These are phyloP conservation scores for Syncephalis plumigaleata DNA, from an alignment of 371 early-diverging fungal species.

Conservation along the genomic window DNA sequence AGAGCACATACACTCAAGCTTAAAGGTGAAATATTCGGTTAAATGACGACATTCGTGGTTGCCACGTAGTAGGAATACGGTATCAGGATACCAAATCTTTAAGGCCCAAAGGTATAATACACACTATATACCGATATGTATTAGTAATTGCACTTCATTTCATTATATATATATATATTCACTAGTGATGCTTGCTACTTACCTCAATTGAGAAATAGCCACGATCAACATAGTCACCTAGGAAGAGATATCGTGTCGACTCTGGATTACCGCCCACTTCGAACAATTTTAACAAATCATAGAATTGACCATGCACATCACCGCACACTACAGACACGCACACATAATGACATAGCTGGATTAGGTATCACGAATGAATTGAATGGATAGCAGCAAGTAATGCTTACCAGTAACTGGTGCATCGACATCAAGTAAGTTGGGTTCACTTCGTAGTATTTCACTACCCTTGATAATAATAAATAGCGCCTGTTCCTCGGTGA, in stretches of 20 bases:
- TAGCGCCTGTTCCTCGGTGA: slow-evolving; percentile 83
- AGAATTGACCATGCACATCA: slow-evolving; percentile 99
- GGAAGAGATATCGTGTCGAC: slow-evolving; percentile 70
- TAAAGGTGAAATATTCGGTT: slow-evolving; percentile 96
- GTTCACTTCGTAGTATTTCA: slow-evolving; percentile 56
- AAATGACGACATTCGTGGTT: slow-evolving; percentile 97
- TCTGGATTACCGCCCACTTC: slow-evolving; percentile 92
- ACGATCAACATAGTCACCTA: slow-evolving; percentile 98
- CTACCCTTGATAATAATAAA: slow-evolving; percentile 58
- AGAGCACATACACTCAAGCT: slow-evolving; percentile 73
- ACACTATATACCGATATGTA: slow-evolving; percentile 33
- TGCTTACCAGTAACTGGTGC: slow-evolving; percentile 84
- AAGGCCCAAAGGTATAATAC: slow-evolving; percentile 76
- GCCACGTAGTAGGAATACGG: slow-evolving; percentile 86
- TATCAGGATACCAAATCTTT: slow-evolving; percentile 86
- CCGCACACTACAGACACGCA: slow-evolving; percentile 69
- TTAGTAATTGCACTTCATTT: not conserved
- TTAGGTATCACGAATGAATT: too few relatives aligned
- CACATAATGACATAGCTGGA: too few relatives aligned
- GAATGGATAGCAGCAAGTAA: too few relatives aligned
- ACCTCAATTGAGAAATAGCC: slow-evolving; percentile 88
- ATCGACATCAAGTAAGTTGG: slow-evolving; percentile 68
- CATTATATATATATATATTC: not conserved
- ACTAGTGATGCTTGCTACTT: slow-evolving; percentile 1
- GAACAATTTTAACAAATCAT: slow-evolving; percentile 96